Conservation (phyloP, 176 grass and related monocot species). For the Thalia dealbata region DNA sequence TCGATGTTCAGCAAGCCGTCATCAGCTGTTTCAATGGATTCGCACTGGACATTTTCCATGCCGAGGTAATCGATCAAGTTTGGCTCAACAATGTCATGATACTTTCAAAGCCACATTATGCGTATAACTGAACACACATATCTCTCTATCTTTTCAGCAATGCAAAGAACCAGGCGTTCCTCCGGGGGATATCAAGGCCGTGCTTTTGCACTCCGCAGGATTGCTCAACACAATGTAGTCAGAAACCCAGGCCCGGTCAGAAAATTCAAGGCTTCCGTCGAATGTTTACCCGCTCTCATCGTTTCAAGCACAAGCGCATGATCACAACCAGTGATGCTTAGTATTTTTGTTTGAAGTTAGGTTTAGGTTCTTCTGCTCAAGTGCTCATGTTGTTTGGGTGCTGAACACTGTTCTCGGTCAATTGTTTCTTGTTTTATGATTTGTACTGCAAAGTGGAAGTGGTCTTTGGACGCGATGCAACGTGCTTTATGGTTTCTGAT, state of each 20-base stretch:
- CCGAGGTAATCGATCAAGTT: slow-evolving; percentile 43
- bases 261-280: no score
- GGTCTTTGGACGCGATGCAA: no score
- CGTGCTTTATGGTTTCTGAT: no score
- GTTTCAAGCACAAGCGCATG: no score
- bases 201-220: slow-evolving; percentile 68
- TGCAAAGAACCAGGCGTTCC: slow-evolving; percentile 62
- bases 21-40: slow-evolving; percentile 96
- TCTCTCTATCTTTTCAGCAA: slow-evolving; percentile 38
- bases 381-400: no score
- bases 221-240: slow-evolving; percentile 39
- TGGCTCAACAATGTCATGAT: not conserved
- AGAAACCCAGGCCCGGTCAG: not conserved
- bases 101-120: not conserved
- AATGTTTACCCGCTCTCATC: no score
- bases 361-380: no score
- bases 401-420: no score
- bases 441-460: no score
- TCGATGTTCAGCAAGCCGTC: slow-evolving; percentile 88
- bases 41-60: slow-evolving; percentile 76
- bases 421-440: no score
- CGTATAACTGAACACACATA: not conserved
- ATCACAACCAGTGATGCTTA: no score
- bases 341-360: no score
- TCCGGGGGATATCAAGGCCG: slow-evolving; percentile 80